Conservation (phyloP, 1,284 basidiomycete species). For the Cystobasidium pallidum region DNA sequence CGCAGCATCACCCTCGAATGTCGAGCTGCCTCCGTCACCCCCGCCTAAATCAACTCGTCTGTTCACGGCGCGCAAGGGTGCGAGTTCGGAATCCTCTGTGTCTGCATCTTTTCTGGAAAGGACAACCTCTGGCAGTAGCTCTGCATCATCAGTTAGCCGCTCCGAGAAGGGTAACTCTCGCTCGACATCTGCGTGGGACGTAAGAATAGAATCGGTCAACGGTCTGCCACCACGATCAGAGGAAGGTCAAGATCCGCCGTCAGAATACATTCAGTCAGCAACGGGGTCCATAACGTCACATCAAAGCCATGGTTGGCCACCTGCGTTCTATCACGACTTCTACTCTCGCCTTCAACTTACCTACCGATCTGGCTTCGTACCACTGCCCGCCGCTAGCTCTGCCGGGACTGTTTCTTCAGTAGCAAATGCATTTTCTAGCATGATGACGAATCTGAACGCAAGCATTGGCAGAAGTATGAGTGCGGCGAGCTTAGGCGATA, state of each 20-base stretch:
- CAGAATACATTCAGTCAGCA: not conserved
- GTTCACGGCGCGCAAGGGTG: constrained; percentile 5
- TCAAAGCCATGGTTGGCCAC: constrained; percentile 64
- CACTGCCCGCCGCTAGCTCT: constrained; percentile 68
- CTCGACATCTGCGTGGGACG: not conserved
- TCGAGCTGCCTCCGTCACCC: constrained; percentile 5
- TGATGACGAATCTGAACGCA: constrained; percentile 54
- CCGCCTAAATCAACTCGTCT: not conserved
- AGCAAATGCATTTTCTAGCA: constrained; percentile 37
- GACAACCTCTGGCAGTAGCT: constrained; percentile 5
- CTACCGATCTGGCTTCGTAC: constrained; percentile 84
- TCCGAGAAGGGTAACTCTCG: not conserved
- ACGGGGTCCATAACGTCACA: not conserved
- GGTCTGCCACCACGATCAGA: not conserved
- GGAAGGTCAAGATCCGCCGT: not conserved
- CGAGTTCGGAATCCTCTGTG: not conserved
- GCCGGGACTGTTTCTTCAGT: constrained; percentile 9
- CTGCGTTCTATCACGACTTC: constrained; percentile 86
- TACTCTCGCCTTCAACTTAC: constrained; percentile 85
- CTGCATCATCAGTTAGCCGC: not conserved
- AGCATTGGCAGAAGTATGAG: constrained; percentile 59
- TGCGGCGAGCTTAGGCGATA: constrained; percentile 58
- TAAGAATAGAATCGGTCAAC: not conserved
- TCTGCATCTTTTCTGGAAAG: constrained; percentile 1
- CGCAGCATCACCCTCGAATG: constrained; percentile 3